Evolutionary conservation across 805 yeast genomes (phyloP), one percentile per base, ranked within the genome.

Genomic region (Lachancea sp.): DNA sequence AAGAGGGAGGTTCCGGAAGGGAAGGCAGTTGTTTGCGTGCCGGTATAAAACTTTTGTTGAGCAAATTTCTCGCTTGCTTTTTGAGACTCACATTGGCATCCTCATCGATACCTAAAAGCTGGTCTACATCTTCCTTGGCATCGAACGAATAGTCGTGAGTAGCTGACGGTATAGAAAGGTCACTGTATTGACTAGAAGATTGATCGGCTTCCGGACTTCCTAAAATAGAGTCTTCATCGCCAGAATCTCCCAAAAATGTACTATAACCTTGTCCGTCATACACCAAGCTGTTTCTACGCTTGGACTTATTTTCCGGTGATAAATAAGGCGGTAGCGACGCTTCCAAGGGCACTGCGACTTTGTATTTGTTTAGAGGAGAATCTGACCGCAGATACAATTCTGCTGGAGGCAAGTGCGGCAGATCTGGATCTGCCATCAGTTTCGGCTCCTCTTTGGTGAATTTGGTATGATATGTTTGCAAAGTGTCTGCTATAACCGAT

Each of bases 251-350:
- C 18, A 47, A 42, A 32, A 46, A 59, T 7, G 61, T 56, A 30
- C 67, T 67, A 47, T 69, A 69, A 8, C 59, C 59, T 9, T 51
- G 49, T 9, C 74, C 74, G 45, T 69, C 68, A 49, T 55, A 69
- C 1, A 69, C 48, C n/a, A 69, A 50, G 19, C 65, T 60, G 2
- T 46, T 42, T 36, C 67, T 53, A 10, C 46, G 35, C 26, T 49
- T 58, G 3, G 49, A 17, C 47, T 57, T 63, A 49, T 68, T 67
- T 32, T 48, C 44, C 4, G 69, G 68, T 0, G 72, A 68, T 16
- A 69, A 44, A 25, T 49, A 55, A 3, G 73, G 73, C 9, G 74
- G 74, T 8, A 69, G 47, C 2, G 54, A 47, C 6, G 64, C 56
- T 43, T 68, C 68, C 12, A 66, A 54, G 8, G 74, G 74, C 1